A percentile compares a stretch with the other conserved stretches of the same genome.
phyloP scores from a whole-genome alignment of 768 basidiomycete species.

The Aureoboletus auriporus region DNA sequence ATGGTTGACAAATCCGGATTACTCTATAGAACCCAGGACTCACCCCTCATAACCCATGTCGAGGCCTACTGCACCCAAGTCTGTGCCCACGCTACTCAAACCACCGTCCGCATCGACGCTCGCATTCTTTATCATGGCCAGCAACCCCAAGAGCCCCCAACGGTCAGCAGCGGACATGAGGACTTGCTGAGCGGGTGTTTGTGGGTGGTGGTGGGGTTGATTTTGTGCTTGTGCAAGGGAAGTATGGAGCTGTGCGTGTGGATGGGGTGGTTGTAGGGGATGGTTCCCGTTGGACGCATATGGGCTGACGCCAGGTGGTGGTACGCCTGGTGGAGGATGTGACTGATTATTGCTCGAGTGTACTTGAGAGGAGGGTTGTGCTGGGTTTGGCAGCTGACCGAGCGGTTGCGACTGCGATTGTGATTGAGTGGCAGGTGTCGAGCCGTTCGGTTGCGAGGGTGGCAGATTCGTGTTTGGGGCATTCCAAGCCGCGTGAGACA shows the following conservation, averaged over 20 bases:
- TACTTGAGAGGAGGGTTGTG: slow-evolving; percentile 27
- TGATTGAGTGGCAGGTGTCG: slow-evolving; percentile 17
- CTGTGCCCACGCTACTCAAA: slow-evolving; percentile 81
- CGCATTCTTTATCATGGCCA: slow-evolving; percentile 84
- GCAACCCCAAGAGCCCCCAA: slow-evolving; percentile 86
- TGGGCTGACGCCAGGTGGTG: slow-evolving; percentile 34
- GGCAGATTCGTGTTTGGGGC: slow-evolving; percentile 49
- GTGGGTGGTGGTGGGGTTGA: slow-evolving; percentile 53
- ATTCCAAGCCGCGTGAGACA: slow-evolving; percentile 61
- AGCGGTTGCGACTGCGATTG: slow-evolving; percentile 22
- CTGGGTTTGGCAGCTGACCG: slow-evolving; percentile 13
- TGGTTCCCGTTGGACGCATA: slow-evolving; percentile 36
- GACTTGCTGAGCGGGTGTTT: slow-evolving; percentile 91
- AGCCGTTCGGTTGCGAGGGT: slow-evolving; percentile 28
- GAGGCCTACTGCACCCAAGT: slow-evolving; percentile 87
- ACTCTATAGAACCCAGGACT: slow-evolving; percentile 34
- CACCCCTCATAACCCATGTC: slow-evolving; percentile 84
- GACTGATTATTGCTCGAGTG: slow-evolving; percentile 34
- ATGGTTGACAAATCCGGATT: slow-evolving; percentile 18
- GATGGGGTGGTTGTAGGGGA: slow-evolving; percentile 27
- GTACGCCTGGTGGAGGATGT: slow-evolving; percentile 46
- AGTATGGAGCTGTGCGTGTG: slow-evolving; percentile 34
- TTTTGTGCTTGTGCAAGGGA: slow-evolving; percentile 28
- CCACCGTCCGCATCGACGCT: slow-evolving; percentile 73
- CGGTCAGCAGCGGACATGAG: slow-evolving; percentile 89